Evolutionary conservation across 1,284 basidiomycete genomes (phyloP), one percentile per base, ranked within the genome.

Genomic region (Golubevia pallescens): DNA sequence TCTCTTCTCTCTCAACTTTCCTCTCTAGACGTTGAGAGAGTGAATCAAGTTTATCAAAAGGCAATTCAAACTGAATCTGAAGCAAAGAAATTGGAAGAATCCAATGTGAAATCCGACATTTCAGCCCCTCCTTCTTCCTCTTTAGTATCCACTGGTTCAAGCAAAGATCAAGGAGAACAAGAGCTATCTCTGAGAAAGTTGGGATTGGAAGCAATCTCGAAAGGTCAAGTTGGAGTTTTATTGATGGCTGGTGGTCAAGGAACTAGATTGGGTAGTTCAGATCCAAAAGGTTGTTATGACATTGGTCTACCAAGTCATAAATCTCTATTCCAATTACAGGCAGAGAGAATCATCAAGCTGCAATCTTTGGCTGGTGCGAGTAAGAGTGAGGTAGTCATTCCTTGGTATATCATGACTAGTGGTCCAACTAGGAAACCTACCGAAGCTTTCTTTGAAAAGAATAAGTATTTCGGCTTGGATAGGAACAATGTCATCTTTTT

Each of bases 321-420:
- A 87, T 91, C 92, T 32, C 90, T 99, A 66, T 99, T 99, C 88
- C 94, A 97, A 85, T 92, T 93, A 77, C 97, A 99, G 87, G 97
- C 95, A 3, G 95, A 97, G 87, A 90, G 96, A 61, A 97, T 99
- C 85, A 88, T 89, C 60, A 90, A 92, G 66, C 88, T 99, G 61
- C 92, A 96, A 86, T 86, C 87, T 32, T 86, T 98, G 58, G 95
- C 95, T 0, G n/a, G n/a, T n/a, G 67, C 67, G 3, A 28, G 28
- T 28, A 20, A 67, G 59, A 58, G 68, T 55, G 19, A 5, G 13
- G n/a, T 19, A 19, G 58, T 60, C n/a, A n/a, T 52, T 21, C 56
- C 14, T 60, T 99, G 97, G 97, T 99, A 97, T 88, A 91, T 99
- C 81, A 99, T 99, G 97, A 99, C 96, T 66, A 95, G 93, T 80